A percentile compares a stretch with the other conserved stretches of the same genome.
phyloP scores from a whole-genome alignment of 2,329 filamentous ascomycete species.

The Verticillium albo-atrum region DNA sequence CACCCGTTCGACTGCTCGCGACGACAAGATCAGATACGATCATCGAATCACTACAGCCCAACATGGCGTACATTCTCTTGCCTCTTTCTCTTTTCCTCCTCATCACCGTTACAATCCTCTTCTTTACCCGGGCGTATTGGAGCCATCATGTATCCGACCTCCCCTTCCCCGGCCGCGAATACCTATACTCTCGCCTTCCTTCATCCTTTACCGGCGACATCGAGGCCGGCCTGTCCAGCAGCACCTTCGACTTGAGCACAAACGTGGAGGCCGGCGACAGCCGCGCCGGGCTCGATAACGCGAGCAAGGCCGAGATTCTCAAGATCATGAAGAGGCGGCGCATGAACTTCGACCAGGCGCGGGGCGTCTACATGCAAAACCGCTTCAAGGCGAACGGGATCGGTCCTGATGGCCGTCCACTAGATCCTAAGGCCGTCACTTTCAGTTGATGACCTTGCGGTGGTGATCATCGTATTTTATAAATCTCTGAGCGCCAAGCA shows the following conservation, averaged over 20 bases:
- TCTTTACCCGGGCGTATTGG: conserved; percentile 78
- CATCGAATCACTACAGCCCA: conserved; percentile 7
- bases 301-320: conserved; percentile 76
- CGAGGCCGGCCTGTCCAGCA: conserved; percentile 79
- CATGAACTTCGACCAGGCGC: conserved; percentile 86
- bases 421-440: conserved; percentile 93
- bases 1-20: background rate
- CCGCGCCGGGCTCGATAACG: conserved; percentile 75
- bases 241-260: conserved; percentile 73
- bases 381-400: conserved; percentile 85
- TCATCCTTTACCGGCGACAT: conserved; percentile 77
- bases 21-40: background rate
- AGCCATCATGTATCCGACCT: conserved; percentile 61
- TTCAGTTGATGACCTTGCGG: conserved; percentile 63
- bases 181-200: conserved; percentile 75
- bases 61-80: conserved; percentile 80
- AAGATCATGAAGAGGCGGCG: conserved; percentile 84
- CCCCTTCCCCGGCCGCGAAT: conserved; percentile 47
- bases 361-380: conserved; percentile 79
- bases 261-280: conserved; percentile 79
- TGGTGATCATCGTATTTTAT: background rate
- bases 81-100: conserved; percentile 68
- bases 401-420: conserved; percentile 77
- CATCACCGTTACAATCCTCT: conserved; percentile 68
- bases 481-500: background rate